Evolutionary conservation across 2,329 filamentous ascomycete genomes (phyloP).

Genomic region (Paecilomyces niveus): DNA sequence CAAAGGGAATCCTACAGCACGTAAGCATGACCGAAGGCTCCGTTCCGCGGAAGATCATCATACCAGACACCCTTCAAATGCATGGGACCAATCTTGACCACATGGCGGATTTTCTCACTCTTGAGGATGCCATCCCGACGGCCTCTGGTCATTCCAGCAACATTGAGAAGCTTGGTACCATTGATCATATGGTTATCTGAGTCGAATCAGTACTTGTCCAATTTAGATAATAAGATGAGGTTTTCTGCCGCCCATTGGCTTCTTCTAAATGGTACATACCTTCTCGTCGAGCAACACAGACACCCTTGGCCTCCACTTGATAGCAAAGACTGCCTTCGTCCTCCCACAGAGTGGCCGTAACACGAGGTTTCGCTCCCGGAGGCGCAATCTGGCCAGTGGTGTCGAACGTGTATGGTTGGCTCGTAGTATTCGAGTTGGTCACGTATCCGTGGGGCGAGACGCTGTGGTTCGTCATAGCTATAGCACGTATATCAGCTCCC

Average conservation of each 20-base stretch:
- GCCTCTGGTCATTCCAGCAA: slow-evolving; percentile 95
- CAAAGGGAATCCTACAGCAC: slow-evolving; percentile 82
- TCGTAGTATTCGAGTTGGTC: slow-evolving; percentile 30
- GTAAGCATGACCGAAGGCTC: background rate
- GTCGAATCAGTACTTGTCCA: slow-evolving; percentile 1
- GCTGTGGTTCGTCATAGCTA: slow-evolving; percentile 37
- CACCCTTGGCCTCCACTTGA: slow-evolving; percentile 91
- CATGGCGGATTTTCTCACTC: slow-evolving; percentile 92
- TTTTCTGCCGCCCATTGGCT: background rate
- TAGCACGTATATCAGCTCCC: background rate
- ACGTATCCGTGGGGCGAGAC: slow-evolving; percentile 31
- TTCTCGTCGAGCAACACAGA: slow-evolving; percentile 91
- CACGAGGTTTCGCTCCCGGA: slow-evolving; percentile 89
- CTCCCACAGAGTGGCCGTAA: slow-evolving; percentile 96
- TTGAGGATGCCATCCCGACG: slow-evolving; percentile 94
- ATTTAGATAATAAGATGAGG: background rate
- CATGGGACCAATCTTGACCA: slow-evolving; percentile 99
- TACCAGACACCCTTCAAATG: slow-evolving; percentile 96
- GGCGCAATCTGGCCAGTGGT: slow-evolving; percentile 88
- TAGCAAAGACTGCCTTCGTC: slow-evolving; percentile 97
- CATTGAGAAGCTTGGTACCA: slow-evolving; percentile 91
- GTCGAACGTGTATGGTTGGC: slow-evolving; percentile 57
- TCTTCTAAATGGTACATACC: slow-evolving; percentile 47
- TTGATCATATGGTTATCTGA: slow-evolving; percentile 99
- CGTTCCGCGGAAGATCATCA: slow-evolving; percentile 23